These are phyloP conservation scores for Neurospora sp. DNA, from an alignment of 2,329 filamentous ascomycete species.

Conservation along the genomic window DNA sequence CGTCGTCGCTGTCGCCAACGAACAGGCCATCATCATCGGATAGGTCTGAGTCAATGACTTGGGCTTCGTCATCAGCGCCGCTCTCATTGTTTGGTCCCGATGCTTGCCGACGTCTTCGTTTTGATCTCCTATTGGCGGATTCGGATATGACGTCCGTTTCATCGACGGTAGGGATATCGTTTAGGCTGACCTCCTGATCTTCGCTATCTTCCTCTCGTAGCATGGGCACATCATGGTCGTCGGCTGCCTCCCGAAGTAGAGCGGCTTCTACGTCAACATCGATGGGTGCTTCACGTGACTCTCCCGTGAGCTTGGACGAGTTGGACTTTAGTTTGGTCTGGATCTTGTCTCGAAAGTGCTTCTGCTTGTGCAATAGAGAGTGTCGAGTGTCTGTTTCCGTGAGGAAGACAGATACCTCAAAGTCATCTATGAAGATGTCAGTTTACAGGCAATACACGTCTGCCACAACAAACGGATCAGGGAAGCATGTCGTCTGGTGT, in stretches of 20 bases:
- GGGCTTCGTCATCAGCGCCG: constrained; percentile 10
- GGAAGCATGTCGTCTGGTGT: not conserved
- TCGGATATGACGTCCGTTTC: constrained; percentile 21
- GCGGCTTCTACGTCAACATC: constrained; percentile 41
- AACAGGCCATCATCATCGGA: constrained; percentile 4
- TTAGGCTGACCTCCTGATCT: constrained; percentile 44
- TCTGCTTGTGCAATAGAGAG: constrained; percentile 76
- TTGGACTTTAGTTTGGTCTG: constrained; percentile 49
- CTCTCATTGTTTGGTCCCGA: constrained; percentile 23
- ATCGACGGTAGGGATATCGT: constrained; percentile 41
- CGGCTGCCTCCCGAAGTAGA: constrained; percentile 1
- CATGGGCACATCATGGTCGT: constrained; percentile 7
- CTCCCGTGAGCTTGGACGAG: constrained; percentile 49
- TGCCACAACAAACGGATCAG: not conserved
- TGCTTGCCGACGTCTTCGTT: constrained; percentile 24
- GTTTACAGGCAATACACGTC: not conserved
- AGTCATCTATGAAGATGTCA: constrained; percentile 59
- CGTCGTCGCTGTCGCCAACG: constrained; percentile 22
- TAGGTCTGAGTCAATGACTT: constrained; percentile 9
- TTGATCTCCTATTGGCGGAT: constrained; percentile 21
- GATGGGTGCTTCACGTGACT: constrained; percentile 42
- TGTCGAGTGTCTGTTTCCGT: constrained; percentile 79
- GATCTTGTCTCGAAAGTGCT: constrained; percentile 56
- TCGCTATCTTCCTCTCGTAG: constrained; percentile 50
- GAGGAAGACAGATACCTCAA: constrained; percentile 89